Conservation (phyloP, 2,329 filamentous ascomycete genomes). For the Fusarium gaditjirri region DNA sequence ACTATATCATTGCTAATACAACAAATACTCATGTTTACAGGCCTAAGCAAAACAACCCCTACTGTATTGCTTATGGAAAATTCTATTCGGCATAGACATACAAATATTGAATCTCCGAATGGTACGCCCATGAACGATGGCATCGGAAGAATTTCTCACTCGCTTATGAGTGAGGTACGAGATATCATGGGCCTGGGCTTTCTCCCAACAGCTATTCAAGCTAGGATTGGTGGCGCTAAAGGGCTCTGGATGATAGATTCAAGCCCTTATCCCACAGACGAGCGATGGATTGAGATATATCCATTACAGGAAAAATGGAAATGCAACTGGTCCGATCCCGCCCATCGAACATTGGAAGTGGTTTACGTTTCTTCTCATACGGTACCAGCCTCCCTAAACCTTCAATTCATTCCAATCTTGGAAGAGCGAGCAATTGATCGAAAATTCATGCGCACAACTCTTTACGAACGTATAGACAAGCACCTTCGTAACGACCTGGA, state of each 20-base stretch:
- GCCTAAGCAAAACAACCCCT: not conserved
- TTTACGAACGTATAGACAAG: not conserved
- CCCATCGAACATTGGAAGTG: not conserved
- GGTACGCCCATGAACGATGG: not conserved
- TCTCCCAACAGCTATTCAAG: not conserved
- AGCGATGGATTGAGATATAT: not conserved
- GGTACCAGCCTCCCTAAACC: not conserved
- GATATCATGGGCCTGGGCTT: not conserved
- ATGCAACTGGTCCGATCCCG: not conserved
- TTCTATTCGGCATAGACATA: not conserved
- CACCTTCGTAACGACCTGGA: not conserved
- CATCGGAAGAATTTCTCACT: not conserved
- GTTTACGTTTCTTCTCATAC: not conserved
- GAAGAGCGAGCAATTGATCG: not conserved
- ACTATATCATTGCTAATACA: not conserved
- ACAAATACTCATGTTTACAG: not conserved
- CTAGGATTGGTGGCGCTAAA: conserved; percentile 1
- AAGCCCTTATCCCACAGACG: no score
- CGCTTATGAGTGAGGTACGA: not conserved
- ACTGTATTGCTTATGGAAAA: not conserved
- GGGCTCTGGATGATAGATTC: not conserved
- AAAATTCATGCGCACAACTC: not conserved
- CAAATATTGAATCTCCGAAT: not conserved
- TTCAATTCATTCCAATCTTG: not conserved
- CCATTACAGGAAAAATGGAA: not conserved